phyloP scores from a whole-genome alignment of 2,329 filamentous ascomycete species.

The Sclerotinia minor region DNA sequence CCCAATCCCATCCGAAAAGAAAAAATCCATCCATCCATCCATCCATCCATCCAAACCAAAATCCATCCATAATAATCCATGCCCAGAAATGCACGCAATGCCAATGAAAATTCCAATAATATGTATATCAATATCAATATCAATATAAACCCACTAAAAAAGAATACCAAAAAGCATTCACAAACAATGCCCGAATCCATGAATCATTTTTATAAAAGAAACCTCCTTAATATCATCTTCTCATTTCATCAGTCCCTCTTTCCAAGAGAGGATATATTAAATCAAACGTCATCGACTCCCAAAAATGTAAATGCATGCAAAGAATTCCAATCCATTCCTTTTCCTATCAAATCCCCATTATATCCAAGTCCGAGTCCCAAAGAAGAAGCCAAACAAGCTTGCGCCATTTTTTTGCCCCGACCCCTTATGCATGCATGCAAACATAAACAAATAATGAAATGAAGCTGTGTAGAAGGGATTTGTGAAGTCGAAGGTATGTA shows the following conservation, averaged over 20 bases:
- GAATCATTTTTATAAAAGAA: neutral
- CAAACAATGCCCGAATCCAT: neutral
- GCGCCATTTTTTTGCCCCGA: conserved; percentile 17
- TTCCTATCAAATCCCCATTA: neutral
- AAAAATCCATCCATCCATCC: neutral
- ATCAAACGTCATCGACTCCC: neutral
- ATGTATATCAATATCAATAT: neutral
- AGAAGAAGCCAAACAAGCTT: neutral
- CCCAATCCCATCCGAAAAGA: neutral
- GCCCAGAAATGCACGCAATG: conserved; percentile 9
- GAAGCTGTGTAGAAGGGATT: neutral
- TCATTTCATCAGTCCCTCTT: conserved; percentile 11
- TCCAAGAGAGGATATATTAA: neutral
- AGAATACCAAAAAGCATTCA: neutral
- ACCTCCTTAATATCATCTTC: neutral
- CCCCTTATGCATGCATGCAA: conserved; percentile 16
- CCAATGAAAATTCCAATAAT: neutral
- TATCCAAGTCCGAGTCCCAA: neutral
- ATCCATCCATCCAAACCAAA: neutral
- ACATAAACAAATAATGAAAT: conserved; percentile 4
- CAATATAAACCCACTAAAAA: neutral
- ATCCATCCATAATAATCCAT: conserved; percentile 10
- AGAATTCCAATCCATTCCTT: neutral
- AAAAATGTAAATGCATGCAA: conserved; percentile 1
- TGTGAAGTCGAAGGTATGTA: neutral